These are phyloP conservation scores for Entonaema liquescens DNA, from an alignment of 495 filamentous ascomycete species.

Conservation along the genomic window DNA sequence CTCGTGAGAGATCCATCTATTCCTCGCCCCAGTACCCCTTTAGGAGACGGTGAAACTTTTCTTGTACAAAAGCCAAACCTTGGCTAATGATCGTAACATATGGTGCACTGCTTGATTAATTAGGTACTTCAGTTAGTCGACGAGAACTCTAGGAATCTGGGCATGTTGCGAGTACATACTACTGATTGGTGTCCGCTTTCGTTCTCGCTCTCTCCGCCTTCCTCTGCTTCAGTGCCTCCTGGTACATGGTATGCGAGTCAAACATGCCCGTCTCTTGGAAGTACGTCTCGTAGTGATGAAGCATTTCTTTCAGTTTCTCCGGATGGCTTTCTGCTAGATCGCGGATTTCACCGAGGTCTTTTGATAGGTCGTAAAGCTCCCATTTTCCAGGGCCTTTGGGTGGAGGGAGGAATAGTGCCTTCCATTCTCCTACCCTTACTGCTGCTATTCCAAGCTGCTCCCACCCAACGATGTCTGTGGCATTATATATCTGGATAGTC, in stretches of 20 bases:
- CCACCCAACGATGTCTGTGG: slow-evolving; percentile 43
- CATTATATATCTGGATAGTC: slow-evolving; percentile 43
- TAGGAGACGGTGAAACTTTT: slow-evolving; percentile 7
- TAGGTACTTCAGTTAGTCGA: neutral
- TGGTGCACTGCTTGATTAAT: neutral
- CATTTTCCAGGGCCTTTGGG: slow-evolving; percentile 40
- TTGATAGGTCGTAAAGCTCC: slow-evolving; percentile 49
- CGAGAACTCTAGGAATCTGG: neutral
- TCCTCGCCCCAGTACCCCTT: slow-evolving; percentile 23
- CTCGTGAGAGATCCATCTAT: slow-evolving; percentile 9
- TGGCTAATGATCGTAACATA: slow-evolving; percentile 15
- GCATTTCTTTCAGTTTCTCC: slow-evolving; percentile 45
- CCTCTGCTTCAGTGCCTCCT: slow-evolving; percentile 32
- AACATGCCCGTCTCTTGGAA: slow-evolving; percentile 66
- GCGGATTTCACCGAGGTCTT: slow-evolving; percentile 50
- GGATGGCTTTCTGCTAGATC: slow-evolving; percentile 43
- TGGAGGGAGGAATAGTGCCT: slow-evolving; percentile 45
- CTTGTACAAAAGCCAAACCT: slow-evolving; percentile 15
- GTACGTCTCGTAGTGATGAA: slow-evolving; percentile 49
- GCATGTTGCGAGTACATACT: slow-evolving; percentile 12
- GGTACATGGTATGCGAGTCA: slow-evolving; percentile 37
- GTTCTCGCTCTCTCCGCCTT: slow-evolving; percentile 8
- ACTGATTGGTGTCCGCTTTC: neutral
- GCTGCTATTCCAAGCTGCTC: slow-evolving; percentile 49
- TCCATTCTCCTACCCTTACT: slow-evolving; percentile 51